phyloP scores from a whole-genome alignment of 2,329 filamentous ascomycete genomes.

The Metarhizium brunneum region DNA sequence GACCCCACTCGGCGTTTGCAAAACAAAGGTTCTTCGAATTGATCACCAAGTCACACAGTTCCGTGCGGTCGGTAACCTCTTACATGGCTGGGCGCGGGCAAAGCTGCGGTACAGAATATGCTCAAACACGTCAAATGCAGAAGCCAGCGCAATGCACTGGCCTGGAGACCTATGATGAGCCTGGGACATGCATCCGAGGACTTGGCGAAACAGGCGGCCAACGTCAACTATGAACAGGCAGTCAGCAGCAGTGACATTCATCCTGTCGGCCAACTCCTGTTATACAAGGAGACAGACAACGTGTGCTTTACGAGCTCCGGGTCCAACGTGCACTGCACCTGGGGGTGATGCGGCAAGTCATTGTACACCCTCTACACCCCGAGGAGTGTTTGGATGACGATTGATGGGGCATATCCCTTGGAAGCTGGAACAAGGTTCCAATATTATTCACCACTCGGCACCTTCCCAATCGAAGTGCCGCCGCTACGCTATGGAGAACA shows the following conservation, averaged over 20 bases:
- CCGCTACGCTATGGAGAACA: background rate
- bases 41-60: constrained; percentile 3
- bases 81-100: background rate
- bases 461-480: constrained; percentile 8
- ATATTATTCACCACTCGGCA: constrained; percentile 1
- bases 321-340: background rate
- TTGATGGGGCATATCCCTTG: background rate
- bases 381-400: background rate
- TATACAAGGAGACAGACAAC: background rate
- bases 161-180: background rate
- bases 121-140: background rate
- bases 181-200: background rate
- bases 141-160: background rate
- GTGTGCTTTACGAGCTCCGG: background rate
- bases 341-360: background rate
- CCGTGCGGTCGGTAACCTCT: constrained; percentile 9
- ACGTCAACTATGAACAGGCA: too few relatives aligned
- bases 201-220: background rate
- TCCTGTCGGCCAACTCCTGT: background rate
- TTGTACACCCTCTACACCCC: background rate
- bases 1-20: constrained; percentile 1
- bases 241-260: background rate
- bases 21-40: constrained; percentile 4
- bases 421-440: background rate
- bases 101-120: background rate